Evolutionary conservation across 164 flowering plant species (phyloP).

Genomic region (Platanus orientalis): DNA sequence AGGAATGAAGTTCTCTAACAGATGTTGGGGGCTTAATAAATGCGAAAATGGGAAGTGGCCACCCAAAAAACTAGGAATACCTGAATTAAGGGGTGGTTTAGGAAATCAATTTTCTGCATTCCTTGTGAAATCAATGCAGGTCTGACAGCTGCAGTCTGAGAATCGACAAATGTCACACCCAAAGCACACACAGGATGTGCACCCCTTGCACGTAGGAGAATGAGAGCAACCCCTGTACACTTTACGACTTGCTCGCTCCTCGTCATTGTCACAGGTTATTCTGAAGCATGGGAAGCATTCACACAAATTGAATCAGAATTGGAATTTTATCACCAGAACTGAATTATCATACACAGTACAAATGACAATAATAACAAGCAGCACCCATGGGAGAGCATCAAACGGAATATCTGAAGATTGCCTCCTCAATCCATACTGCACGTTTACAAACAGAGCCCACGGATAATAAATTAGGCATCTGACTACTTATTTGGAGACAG

Average conservation of each 20-base stretch:
- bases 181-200: constrained; percentile 84
- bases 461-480: no score
- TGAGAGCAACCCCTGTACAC: constrained; percentile 71
- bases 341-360: no score
- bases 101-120: constrained; percentile 36
- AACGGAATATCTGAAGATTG: no score
- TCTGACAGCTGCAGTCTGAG: constrained; percentile 85
- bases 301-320: no score
- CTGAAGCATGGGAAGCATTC: constrained; percentile 25
- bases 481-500: no score
- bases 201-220: constrained; percentile 68
- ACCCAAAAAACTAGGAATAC: constrained; percentile 2
- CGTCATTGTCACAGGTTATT: constrained; percentile 62
- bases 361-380: no score
- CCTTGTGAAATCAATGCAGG: constrained; percentile 69
- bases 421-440: no score
- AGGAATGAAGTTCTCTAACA: neutral
- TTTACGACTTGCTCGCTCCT: constrained; percentile 76
- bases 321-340: no score
- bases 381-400: no score
- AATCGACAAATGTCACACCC: constrained; percentile 83
- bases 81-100: neutral
- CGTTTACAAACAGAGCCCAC: no score
- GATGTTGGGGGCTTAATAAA: constrained; percentile 4
- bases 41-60: constrained; percentile 12